These are phyloP conservation scores for Beauveria sp. DNA, from an alignment of 2,329 filamentous ascomycete genomes.

Conservation along the genomic window DNA sequence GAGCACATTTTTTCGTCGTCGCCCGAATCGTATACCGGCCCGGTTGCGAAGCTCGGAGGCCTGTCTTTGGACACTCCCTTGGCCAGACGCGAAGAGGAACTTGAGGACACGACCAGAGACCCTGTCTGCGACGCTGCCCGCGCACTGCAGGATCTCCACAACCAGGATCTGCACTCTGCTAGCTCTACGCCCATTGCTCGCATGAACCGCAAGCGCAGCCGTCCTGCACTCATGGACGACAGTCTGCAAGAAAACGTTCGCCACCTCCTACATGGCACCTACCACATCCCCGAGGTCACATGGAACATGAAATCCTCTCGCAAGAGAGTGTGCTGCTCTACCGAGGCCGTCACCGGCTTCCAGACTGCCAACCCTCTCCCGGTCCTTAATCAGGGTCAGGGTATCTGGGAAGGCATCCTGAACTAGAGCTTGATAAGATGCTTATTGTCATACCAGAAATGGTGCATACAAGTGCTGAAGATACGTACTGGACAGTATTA, in stretches of 20 bases:
- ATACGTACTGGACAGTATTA: slow-evolving; percentile 12
- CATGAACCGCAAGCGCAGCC: slow-evolving; percentile 48
- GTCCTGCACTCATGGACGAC: slow-evolving; percentile 50
- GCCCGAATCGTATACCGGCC: slow-evolving; percentile 49
- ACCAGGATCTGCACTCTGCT: slow-evolving; percentile 33
- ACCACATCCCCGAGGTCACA: slow-evolving; percentile 20
- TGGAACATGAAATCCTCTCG: slow-evolving; percentile 42
- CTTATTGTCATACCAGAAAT: slow-evolving; percentile 5
- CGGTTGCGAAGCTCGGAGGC: slow-evolving; percentile 43
- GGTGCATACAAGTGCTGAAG: slow-evolving; percentile 3
- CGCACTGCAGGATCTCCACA: slow-evolving; percentile 53
- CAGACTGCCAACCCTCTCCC: slow-evolving; percentile 40
- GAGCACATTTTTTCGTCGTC: slow-evolving; percentile 45
- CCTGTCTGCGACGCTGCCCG: slow-evolving; percentile 47
- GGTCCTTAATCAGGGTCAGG: slow-evolving; percentile 48
- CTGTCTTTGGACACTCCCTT: slow-evolving; percentile 41
- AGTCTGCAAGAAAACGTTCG: slow-evolving; percentile 61
- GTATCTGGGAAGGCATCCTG: slow-evolving; percentile 61
- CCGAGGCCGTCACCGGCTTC: slow-evolving; percentile 45
- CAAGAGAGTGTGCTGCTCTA: slow-evolving; percentile 61
- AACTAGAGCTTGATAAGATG: slow-evolving; percentile 30
- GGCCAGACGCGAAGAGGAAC: slow-evolving; percentile 37
- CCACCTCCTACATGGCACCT: slow-evolving; percentile 43
- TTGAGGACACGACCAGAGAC: slow-evolving; percentile 36
- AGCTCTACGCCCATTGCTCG: slow-evolving; percentile 27